Evolutionary conservation across 2,329 filamentous ascomycete genomes (phyloP), one percentile per base, ranked within the genome.

Genomic region (Clonostachys rhizophaga): DNA sequence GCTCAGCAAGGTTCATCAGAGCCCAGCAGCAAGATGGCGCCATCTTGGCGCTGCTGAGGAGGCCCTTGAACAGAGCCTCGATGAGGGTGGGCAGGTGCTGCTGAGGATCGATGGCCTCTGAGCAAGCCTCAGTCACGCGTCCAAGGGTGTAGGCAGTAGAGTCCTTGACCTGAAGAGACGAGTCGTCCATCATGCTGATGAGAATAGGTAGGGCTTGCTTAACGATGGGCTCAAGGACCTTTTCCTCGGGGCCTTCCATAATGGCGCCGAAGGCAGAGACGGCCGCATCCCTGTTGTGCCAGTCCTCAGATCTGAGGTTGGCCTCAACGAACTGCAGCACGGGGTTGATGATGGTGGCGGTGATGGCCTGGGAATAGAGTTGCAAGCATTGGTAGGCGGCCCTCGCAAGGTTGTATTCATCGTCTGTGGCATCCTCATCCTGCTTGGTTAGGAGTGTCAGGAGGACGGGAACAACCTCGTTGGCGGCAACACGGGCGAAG

Each of bases 21-120:
- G 94, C 91, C 94, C 95, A 96, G 74, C 94, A 99, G 83, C 94
- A 97, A 33, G 94, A 99, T 47, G 90, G 85, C 34, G 92, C 94
- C 85, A 99, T 99, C 81, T 95, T 96, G 50, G 91, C 87, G 65
- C 87, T 94, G 71, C 88, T 92, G 50, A 89, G 83, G 50, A 99
- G 79, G 44, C 92, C 94, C 56, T 85, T 83, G 74, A 99, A 99
- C 10, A 99, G 81, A 39, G 91, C 88, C 48, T 84, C 82, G 60
- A 99, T 92, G 52, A 99, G 76, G 17, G 87, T 83, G 53, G 91
- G 87, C 6, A 99, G 80, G 63, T 96, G 90, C 53, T 84, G 76
- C 55, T 80, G 75, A 39, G 90, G 87, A 64, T 99, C 92, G 60
- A 99, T 95, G 41, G 91, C 87, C 56, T 92, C 88, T 11, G 91